These are phyloP conservation scores for Pseudocercospora musae DNA, from an alignment of 2,329 filamentous ascomycete genomes.

Conservation along the genomic window DNA sequence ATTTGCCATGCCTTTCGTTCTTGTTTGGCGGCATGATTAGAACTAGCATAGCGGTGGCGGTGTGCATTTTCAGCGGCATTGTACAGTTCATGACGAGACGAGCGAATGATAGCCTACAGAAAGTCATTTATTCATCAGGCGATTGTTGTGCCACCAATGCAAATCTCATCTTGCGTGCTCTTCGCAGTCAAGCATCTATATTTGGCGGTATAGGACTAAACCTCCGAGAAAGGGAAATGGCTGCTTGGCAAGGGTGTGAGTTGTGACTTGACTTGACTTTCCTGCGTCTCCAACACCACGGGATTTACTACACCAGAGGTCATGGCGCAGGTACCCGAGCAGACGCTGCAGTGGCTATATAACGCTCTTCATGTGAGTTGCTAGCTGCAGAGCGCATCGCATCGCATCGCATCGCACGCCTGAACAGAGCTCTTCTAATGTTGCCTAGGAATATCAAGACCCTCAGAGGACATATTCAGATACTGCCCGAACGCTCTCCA, in stretches of 20 bases:
- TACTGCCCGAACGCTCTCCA: conserved; percentile 74
- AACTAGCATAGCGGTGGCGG: background rate
- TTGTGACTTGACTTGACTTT: background rate
- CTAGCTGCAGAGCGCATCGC: background rate
- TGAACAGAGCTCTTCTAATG: background rate
- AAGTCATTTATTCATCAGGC: background rate
- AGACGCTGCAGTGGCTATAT: conserved; percentile 92
- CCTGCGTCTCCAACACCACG: too few relatives aligned
- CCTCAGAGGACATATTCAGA: conserved; percentile 91
- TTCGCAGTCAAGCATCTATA: background rate
- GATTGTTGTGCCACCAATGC: background rate
- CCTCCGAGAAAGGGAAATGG: background rate
- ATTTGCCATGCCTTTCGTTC: background rate
- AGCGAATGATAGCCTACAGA: conserved; percentile 1
- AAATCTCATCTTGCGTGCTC: background rate
- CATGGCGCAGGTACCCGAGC: conserved; percentile 73
- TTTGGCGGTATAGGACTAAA: too few relatives aligned
- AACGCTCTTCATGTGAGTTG: conserved; percentile 65
- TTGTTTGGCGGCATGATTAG: background rate
- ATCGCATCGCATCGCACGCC: too few relatives aligned
- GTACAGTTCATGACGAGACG: conserved; percentile 3
- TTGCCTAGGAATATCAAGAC: conserved; percentile 81
- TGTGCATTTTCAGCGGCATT: background rate
- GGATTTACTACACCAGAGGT: background rate
- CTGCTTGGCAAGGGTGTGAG: background rate